Base-by-base conservation (phyloP, 176 grass and related monocot species). In the Cocos nucifera region DNA sequence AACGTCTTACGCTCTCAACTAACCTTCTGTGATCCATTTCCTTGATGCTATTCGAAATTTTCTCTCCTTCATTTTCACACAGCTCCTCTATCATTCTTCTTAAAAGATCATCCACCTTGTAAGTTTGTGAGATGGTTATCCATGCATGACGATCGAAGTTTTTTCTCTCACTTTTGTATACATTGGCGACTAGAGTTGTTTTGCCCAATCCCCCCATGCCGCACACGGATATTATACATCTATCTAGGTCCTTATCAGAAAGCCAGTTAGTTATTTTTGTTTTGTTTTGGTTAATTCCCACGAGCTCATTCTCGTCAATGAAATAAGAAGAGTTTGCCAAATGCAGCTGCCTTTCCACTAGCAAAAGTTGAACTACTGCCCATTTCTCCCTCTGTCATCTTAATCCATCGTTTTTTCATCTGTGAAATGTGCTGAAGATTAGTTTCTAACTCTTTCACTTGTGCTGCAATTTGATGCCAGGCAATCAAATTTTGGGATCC, bases 191-290 rank as follows among this genome's bases (percentile, higher is more conserved):
- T 53, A 87, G 67, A n/a, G 84, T 72, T 19, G 70, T 79, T 71
- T 87, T 83, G 0, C 79, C 84, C 0, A 79, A 20, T 2, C 84
- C 79, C 8, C 84, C 84, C 79, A 87, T 87, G 32, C 79, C 84
- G 61, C 70, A 75, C 5, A 87, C 66, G 24, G 75, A 54, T 58
- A 82, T 67, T 68, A 61, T 23, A n/a, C 0, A 67, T 25, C 18
- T 24, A 16, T 16, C 10, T 0, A 26, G 12, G 14, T 71, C 53
- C 32, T 75, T 28, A 17, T 29, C 8, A 6, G 29, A 25, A 14
- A 88, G 17, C 49, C 62, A 79, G 0, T 65, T 4, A 49, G 52
- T 50, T 58, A 88, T 27, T 29, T 1, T 57, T 52, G 69, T n/a
- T 55, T 66, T 78, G 26, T 75, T 59, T 68, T 48, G 49, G 16